Percentiles rank a stretch among this genome's conserved stretches.
Evolutionary conservation across 345 rosid species (phyloP).

Genomic region (Moringa oleifera): DNA sequence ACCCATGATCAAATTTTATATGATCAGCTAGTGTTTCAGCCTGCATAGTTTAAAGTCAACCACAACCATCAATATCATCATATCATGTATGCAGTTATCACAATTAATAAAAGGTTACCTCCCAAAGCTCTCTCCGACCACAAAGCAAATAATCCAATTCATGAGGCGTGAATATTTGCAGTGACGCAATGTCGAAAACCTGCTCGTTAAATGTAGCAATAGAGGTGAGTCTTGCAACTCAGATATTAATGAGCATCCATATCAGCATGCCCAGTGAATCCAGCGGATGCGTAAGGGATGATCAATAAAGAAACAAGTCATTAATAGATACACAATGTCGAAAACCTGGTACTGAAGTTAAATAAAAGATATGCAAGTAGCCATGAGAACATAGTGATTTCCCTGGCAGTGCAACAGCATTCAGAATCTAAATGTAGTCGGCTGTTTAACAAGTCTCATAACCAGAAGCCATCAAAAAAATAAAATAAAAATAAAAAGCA

Average conservation of each 20-base stretch:
- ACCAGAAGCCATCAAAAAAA: background rate
- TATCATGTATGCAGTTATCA: background rate
- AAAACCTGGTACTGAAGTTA: background rate
- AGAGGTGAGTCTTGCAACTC: background rate
- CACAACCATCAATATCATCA: background rate
- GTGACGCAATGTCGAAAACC: constrained; percentile 89
- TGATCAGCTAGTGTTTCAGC: constrained; percentile 84
- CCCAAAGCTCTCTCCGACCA: constrained; percentile 98
- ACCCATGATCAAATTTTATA: constrained; percentile 97
- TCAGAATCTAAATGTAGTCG: background rate
- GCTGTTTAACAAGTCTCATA: background rate
- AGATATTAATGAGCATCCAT: too few species aligned
- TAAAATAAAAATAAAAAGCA: too few species aligned
- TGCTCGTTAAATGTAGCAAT: constrained; percentile 22
- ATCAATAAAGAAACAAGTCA: too few species aligned
- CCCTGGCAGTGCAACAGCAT: background rate
- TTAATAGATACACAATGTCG: background rate
- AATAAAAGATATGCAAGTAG: background rate
- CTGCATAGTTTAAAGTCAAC: constrained; percentile 36
- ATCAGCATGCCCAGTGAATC: too few species aligned
- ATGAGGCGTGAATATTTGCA: constrained; percentile 86
- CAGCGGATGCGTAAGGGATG: too few species aligned
- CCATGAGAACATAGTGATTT: too few species aligned
- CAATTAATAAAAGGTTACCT: constrained; percentile 40
- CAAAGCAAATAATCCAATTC: constrained; percentile 94